Conservation (phyloP, 2,329 filamentous ascomycete species). For the Acephala macrosclerotiorum region DNA sequence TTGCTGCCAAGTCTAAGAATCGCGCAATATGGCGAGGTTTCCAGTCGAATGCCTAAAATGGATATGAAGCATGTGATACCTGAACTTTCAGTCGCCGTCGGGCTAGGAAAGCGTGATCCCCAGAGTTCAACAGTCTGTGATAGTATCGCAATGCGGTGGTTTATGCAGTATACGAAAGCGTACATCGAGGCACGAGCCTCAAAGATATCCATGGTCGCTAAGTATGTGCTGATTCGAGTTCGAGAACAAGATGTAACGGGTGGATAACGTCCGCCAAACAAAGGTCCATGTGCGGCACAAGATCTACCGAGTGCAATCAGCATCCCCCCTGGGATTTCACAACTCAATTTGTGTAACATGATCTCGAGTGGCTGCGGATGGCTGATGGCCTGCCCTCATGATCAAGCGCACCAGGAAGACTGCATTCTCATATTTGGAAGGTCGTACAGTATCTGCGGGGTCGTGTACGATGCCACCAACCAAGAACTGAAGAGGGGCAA, state of each 20-base stretch:
- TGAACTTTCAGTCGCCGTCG: background rate
- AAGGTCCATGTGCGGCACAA: background rate
- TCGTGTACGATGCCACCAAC: conserved; percentile 7
- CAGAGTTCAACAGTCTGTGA: background rate
- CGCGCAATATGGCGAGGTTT: background rate
- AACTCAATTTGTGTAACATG: conserved; percentile 12
- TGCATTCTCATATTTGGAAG: conserved; percentile 21
- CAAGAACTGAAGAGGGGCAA: background rate
- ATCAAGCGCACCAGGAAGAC: conserved; percentile 6
- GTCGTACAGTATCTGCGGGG: conserved; percentile 20
- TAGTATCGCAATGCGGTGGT: background rate
- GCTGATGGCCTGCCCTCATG: conserved; percentile 11
- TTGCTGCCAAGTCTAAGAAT: background rate
- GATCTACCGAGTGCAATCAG: conserved; percentile 8
- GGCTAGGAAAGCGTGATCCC: background rate
- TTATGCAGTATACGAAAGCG: background rate
- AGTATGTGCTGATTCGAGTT: background rate
- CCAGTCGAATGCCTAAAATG: background rate
- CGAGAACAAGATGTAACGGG: background rate
- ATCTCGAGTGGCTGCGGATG: conserved; percentile 3
- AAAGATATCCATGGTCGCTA: background rate
- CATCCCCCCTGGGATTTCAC: background rate
- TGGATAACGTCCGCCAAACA: background rate
- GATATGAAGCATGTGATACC: conserved; percentile 5
- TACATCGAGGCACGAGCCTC: conserved; percentile 1